Conservation (phyloP, 257 asterid genomes). For the Ilex asprella region DNA sequence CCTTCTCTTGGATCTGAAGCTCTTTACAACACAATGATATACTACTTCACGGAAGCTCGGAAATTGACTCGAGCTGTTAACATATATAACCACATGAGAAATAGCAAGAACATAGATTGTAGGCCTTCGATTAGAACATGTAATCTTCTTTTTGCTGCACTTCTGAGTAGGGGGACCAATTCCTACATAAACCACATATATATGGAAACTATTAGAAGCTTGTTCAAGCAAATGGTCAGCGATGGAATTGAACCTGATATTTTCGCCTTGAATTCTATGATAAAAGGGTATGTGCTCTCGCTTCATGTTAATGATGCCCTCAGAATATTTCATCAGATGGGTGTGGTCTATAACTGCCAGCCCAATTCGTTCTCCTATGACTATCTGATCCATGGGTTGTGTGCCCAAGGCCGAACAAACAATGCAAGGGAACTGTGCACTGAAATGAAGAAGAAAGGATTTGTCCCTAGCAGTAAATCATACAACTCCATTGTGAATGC, state of each 20-base stretch:
- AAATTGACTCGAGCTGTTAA: conserved; percentile 73
- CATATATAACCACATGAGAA: conserved; percentile 69
- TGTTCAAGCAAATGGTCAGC: conserved; percentile 80
- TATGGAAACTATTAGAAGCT: conserved; percentile 64
- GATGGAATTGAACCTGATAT: conserved; percentile 88
- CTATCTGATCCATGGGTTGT: conserved; percentile 81
- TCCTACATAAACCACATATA: conserved; percentile 69
- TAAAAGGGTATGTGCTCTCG: conserved; percentile 88
- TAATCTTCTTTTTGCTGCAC: conserved; percentile 60
- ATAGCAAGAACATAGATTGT: conserved; percentile 59
- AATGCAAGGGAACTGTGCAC: conserved; percentile 72
- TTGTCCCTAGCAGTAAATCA: conserved; percentile 68
- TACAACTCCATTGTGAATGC: conserved; percentile 82
- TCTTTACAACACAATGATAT: conserved; percentile 68
- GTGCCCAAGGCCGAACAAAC: conserved; percentile 76
- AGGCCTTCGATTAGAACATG: conserved; percentile 75
- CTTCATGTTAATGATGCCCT: conserved; percentile 92
- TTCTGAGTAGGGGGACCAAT: conserved; percentile 67
- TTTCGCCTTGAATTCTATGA: conserved; percentile 72
- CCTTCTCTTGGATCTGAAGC: conserved; percentile 63
- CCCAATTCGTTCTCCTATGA: conserved; percentile 76
- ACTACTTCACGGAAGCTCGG: conserved; percentile 76
- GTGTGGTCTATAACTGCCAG: conserved; percentile 49
- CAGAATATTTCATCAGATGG: conserved; percentile 88
- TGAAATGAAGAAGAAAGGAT: conserved; percentile 68